Percentiles rank a stretch among this genome's conserved stretches.
phyloP scores from a whole-genome alignment of 2,329 filamentous ascomycete species.

The Ceratocystis papillata region DNA sequence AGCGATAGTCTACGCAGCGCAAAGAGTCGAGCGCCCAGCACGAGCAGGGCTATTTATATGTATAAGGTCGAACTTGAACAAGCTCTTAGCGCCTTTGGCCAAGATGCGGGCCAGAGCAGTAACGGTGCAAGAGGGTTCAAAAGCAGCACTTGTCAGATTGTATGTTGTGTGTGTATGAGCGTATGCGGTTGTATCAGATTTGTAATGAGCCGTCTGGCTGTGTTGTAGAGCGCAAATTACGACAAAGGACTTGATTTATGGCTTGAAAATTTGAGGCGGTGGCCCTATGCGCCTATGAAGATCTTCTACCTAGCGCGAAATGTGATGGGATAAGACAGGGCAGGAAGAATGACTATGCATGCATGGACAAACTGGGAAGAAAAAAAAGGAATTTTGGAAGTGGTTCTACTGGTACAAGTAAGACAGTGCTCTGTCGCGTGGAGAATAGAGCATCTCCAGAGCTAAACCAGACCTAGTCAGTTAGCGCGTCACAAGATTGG shows the following conservation, averaged over 20 bases:
- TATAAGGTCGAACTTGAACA: not conserved
- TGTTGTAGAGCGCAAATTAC: slow-evolving; percentile 1
- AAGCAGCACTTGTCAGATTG: not conserved
- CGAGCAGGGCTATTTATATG: not conserved
- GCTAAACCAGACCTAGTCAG: not conserved
- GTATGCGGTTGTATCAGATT: not conserved
- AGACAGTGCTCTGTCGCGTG: slow-evolving; percentile 10
- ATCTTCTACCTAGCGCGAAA: slow-evolving; percentile 9
- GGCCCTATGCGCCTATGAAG: not conserved
- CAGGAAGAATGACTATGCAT: not conserved
- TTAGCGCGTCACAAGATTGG: not conserved
- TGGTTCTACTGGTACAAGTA: slow-evolving; percentile 12
- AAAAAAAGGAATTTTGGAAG: not conserved
- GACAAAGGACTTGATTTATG: not conserved
- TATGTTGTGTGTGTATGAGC: not conserved
- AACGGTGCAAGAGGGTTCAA: not conserved
- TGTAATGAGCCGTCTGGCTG: not conserved
- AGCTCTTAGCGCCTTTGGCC: not conserved
- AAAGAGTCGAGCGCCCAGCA: not conserved
- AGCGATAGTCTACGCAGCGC: not conserved
- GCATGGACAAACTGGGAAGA: not conserved
- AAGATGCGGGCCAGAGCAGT: not conserved
- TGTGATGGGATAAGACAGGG: not conserved
- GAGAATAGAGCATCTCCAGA: slow-evolving; percentile 8
- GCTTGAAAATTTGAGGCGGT: slow-evolving; percentile 8